Percentiles rank a stretch among this genome's conserved stretches.
These are phyloP conservation scores for Biscogniauxia marginata DNA, from an alignment of 2,329 filamentous ascomycete species.

Conservation along the genomic window DNA sequence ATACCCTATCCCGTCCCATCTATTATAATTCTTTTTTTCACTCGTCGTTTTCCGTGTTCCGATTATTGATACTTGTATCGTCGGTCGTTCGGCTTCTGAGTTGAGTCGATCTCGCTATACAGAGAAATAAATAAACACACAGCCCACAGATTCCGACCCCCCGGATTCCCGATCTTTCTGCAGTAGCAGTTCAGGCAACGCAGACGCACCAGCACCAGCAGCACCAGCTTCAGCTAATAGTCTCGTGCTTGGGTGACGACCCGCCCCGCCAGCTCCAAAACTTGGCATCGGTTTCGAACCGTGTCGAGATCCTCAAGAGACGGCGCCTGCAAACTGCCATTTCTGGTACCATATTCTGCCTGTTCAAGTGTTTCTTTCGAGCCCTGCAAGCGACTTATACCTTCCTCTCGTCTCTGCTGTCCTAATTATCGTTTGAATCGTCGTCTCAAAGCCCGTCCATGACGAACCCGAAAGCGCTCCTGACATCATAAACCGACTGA, in stretches of 20 bases:
- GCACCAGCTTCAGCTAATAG: neutral
- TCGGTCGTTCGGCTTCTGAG: neutral
- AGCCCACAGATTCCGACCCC: neutral
- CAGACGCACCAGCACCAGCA: neutral
- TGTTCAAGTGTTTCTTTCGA: neutral
- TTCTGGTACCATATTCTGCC: neutral
- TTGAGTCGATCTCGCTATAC: neutral
- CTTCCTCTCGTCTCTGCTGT: neutral
- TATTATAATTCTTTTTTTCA: neutral
- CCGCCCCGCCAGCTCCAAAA: slow-evolving; percentile 1
- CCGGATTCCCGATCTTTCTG: neutral
- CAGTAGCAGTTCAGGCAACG: neutral
- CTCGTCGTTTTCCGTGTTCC: too few relatives aligned
- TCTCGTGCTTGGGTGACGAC: neutral
- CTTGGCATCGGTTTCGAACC: neutral
- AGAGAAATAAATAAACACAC: neutral
- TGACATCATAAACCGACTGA: neutral
- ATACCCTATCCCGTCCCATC: neutral
- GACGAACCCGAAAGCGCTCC: neutral
- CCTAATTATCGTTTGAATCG: neutral
- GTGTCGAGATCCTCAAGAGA: neutral
- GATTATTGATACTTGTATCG: neutral
- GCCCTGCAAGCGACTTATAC: neutral
- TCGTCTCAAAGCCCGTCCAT: neutral
- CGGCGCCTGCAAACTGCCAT: neutral